Percentiles rank a stretch among this genome's conserved stretches.
Conservation (phyloP, 148 eudicot species). For the Spergularia bocconei region DNA sequence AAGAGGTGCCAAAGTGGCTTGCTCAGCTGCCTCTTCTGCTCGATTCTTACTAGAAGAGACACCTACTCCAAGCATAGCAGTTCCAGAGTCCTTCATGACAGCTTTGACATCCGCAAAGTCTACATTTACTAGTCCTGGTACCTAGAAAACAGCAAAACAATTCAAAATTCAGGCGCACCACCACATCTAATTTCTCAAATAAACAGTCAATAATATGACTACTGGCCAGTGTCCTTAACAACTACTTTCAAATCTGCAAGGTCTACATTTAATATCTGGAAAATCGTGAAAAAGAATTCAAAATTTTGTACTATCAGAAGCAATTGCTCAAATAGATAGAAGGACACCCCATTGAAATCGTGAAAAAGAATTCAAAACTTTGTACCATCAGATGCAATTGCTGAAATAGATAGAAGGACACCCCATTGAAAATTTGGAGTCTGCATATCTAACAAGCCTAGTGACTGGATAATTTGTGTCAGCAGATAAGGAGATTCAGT, state of each 20-base stretch:
- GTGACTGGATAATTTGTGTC: too few relatives aligned
- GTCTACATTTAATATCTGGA: too few relatives aligned
- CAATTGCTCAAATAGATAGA: too few relatives aligned
- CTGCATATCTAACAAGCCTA: too few relatives aligned
- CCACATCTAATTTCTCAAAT: background rate
- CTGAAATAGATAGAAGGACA: too few relatives aligned
- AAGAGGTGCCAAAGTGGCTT: conserved; percentile 95
- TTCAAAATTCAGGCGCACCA: background rate
- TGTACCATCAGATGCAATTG: too few relatives aligned
- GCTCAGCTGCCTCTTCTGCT: conserved; percentile 99
- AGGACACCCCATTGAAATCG: too few relatives aligned
- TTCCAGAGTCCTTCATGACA: conserved; percentile 95
- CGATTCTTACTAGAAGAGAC: conserved; percentile 98
- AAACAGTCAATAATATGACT: background rate
- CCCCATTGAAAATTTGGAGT: too few relatives aligned
- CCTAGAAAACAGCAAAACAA: conserved; percentile 39
- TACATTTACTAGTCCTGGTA: conserved; percentile 97
- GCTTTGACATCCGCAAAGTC: conserved; percentile 99
- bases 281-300: too few relatives aligned
- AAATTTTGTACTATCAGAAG: too few relatives aligned
- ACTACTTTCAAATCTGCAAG: background rate
- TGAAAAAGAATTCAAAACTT: too few relatives aligned
- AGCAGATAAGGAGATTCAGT: too few relatives aligned
- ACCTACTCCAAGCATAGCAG: conserved; percentile 99
- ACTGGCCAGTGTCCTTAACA: background rate